These are phyloP conservation scores for Fusarium sp. DNA, from an alignment of 2,329 filamentous ascomycete genomes.

Conservation along the genomic window DNA sequence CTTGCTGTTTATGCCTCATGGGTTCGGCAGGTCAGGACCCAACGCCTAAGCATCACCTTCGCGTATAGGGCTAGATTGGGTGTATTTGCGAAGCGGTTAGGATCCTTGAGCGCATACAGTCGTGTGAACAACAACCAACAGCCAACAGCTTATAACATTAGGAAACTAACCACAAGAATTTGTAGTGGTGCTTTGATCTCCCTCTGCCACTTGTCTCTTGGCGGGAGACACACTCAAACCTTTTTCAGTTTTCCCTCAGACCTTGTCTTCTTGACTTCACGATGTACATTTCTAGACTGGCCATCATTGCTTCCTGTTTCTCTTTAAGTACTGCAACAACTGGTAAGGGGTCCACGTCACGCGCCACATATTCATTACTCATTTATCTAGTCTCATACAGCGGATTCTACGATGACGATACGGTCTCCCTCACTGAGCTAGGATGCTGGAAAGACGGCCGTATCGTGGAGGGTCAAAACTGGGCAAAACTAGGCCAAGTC, in stretches of 20 bases:
- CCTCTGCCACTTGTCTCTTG: too few relatives aligned
- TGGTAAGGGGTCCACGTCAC: neutral
- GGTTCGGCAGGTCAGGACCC: neutral
- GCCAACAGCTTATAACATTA: neutral
- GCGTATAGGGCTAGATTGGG: too few relatives aligned
- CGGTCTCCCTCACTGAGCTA: neutral
- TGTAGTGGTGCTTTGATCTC: neutral
- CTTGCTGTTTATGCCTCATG: neutral
- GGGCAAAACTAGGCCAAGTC: neutral
- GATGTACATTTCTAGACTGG: neutral
- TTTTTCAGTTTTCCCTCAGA: too few relatives aligned
- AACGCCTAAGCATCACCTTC: too few relatives aligned
- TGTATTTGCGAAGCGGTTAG: too few relatives aligned
- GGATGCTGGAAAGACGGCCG: neutral
- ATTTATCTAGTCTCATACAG: neutral
- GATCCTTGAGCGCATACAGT: neutral
- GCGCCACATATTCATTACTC: rapidly evolving
- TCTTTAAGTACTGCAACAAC: neutral
- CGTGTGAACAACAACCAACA: neutral
- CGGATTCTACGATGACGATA: neutral
- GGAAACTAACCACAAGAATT: too few relatives aligned
- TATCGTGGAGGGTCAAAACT: neutral
- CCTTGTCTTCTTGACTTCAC: neutral
- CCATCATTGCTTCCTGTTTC: neutral
- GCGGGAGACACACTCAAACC: too few relatives aligned